Evolutionary conservation across 345 rosid species (phyloP).

Genomic region (Arabidopsis arenosa): DNA sequence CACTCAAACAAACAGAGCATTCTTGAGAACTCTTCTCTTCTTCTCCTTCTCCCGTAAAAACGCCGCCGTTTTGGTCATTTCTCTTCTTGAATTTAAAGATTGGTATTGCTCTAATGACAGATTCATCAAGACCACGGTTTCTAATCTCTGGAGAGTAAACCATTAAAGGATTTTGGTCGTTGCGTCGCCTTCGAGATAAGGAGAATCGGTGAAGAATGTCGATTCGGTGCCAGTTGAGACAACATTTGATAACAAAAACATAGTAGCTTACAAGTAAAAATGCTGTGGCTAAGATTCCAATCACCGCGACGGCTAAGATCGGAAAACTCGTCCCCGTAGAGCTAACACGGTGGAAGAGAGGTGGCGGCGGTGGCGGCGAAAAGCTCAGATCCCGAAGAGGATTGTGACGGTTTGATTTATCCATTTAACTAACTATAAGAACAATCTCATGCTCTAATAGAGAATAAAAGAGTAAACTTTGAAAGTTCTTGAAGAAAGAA

Average conservation of each 20-base stretch:
- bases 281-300: slow-evolving; percentile 84
- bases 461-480: slow-evolving; percentile 11
- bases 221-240: slow-evolving; percentile 81
- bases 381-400: slow-evolving; percentile 25
- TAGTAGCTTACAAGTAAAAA: slow-evolving; percentile 88
- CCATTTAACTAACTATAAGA: slow-evolving; percentile 27
- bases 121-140: slow-evolving; percentile 77
- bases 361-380: slow-evolving; percentile 22
- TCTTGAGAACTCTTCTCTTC: slow-evolving; percentile 52
- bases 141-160: slow-evolving; percentile 53
- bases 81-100: slow-evolving; percentile 67
- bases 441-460: slow-evolving; percentile 29
- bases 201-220: slow-evolving; percentile 68
- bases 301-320: slow-evolving; percentile 71
- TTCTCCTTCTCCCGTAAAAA: slow-evolving; percentile 37
- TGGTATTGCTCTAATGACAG: slow-evolving; percentile 83
- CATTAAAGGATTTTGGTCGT: slow-evolving; percentile 56
- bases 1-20: slow-evolving; percentile 82
- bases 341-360: slow-evolving; percentile 4
- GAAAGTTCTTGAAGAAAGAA: slow-evolving; percentile 13
- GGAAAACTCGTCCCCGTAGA: slow-evolving; percentile 49
- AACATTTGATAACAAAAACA: slow-evolving; percentile 84
- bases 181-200: slow-evolving; percentile 53
- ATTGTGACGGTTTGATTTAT: slow-evolving; percentile 28
- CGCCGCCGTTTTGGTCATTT: slow-evolving; percentile 25